phyloP scores from a whole-genome alignment of 2,329 filamentous ascomycete genomes.

The Xylaria sp. region DNA sequence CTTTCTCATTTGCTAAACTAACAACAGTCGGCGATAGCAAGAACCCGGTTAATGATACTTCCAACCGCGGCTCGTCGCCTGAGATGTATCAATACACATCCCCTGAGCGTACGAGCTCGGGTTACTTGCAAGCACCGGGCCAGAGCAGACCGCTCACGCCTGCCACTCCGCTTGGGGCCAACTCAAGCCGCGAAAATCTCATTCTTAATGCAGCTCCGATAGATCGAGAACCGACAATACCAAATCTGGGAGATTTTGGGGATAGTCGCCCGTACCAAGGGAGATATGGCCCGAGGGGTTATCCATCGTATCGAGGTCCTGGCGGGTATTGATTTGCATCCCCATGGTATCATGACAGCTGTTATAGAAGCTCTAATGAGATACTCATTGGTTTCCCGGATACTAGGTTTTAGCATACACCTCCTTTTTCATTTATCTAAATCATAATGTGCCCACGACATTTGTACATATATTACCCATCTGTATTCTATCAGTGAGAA shows the following conservation, averaged over 20 bases:
- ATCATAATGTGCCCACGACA: conserved; percentile 31
- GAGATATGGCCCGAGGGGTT: conserved; percentile 37
- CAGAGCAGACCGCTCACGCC: conserved; percentile 55
- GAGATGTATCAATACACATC: conserved; percentile 49
- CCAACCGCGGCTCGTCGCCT: conserved; percentile 48
- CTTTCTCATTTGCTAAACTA: conserved; percentile 58
- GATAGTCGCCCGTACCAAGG: conserved; percentile 37
- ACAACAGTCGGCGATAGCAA: conserved; percentile 53
- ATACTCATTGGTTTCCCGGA: neutral
- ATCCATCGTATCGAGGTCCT: conserved; percentile 37
- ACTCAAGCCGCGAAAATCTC: conserved; percentile 54
- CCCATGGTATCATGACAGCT: neutral
- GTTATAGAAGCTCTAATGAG: conserved; percentile 10
- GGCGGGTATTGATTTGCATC: conserved; percentile 33
- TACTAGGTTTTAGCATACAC: neutral
- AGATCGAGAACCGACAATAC: conserved; percentile 52
- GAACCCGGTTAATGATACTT: conserved; percentile 28
- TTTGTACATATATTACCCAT: conserved; percentile 17
- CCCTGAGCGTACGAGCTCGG: conserved; percentile 43
- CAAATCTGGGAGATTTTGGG: conserved; percentile 42
- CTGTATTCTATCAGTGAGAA: neutral
- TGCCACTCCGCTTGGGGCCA: conserved; percentile 43
- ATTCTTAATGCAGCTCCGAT: conserved; percentile 56
- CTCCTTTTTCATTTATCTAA: conserved; percentile 1
- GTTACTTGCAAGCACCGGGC: conserved; percentile 33